Evolutionary conservation across 1,284 basidiomycete genomes (phyloP).

Genomic region (Puccinia horiana): DNA sequence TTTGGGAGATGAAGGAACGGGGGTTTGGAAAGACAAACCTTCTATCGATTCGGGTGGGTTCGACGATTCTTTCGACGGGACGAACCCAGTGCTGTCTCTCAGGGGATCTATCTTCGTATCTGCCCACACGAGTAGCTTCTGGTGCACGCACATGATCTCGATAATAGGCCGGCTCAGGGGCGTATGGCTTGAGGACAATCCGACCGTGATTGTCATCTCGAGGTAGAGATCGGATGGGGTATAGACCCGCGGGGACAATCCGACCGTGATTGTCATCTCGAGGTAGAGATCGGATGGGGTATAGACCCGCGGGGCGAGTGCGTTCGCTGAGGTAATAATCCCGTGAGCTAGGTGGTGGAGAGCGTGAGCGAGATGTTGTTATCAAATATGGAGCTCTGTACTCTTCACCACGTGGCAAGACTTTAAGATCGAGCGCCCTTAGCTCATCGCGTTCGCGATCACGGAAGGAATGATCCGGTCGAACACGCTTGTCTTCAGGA

Average conservation of each 20-base stretch:
- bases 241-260: neutral
- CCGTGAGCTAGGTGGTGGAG: conserved; percentile 13
- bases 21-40: neutral
- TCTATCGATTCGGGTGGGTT: neutral
- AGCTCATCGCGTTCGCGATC: conserved; percentile 12
- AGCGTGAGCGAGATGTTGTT: neutral
- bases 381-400: neutral
- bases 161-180: conserved; percentile 10
- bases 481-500: conserved; percentile 14
- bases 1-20: neutral
- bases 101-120: conserved; percentile 3
- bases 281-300: neutral
- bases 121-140: neutral
- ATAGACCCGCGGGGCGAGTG: neutral
- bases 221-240: neutral
- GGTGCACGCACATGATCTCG: conserved; percentile 4
- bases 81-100: neutral
- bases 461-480: neutral
- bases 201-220: conserved; percentile 5
- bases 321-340: neutral
- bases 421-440: neutral
- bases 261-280: conserved; percentile 5
- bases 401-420: neutral
- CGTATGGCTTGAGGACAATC: neutral
- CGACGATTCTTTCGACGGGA: neutral